phyloP scores from a whole-genome alignment of 2,329 filamentous ascomycete genomes.

The Botryotinia narcissicola region DNA sequence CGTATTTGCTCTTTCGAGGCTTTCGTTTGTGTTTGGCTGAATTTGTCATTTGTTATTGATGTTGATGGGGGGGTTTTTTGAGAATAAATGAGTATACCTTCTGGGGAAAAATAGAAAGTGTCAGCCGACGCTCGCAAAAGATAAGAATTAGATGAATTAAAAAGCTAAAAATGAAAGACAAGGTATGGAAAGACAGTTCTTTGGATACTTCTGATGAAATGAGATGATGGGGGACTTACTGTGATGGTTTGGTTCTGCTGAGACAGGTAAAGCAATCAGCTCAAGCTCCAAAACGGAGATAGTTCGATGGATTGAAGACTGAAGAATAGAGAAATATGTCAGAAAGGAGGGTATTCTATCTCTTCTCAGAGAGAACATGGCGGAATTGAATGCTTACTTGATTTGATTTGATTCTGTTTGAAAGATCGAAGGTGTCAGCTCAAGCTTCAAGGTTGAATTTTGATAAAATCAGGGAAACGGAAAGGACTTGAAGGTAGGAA shows the following conservation, averaged over 20 bases:
- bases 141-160: background rate
- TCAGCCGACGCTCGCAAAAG: background rate
- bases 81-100: background rate
- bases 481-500: background rate
- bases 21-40: background rate
- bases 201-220: background rate
- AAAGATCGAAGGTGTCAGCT: background rate
- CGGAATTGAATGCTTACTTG: background rate
- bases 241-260: background rate
- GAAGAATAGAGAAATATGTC: no score
- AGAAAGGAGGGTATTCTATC: rapidly evolving
- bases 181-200: background rate
- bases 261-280: background rate
- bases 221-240: background rate
- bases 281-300: background rate
- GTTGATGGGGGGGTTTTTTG: no score
- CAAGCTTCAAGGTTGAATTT: background rate
- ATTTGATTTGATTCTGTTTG: background rate
- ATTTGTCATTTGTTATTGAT: background rate
- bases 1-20: background rate
- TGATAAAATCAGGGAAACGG: background rate
- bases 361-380: background rate
- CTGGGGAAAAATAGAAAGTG: background rate
- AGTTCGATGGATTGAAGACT: background rate
- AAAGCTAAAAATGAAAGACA: no score